Percentiles rank a stretch among this genome's conserved stretches.
Conservation (phyloP, 805 yeast species). For the Scheffersomyces spartinae region DNA sequence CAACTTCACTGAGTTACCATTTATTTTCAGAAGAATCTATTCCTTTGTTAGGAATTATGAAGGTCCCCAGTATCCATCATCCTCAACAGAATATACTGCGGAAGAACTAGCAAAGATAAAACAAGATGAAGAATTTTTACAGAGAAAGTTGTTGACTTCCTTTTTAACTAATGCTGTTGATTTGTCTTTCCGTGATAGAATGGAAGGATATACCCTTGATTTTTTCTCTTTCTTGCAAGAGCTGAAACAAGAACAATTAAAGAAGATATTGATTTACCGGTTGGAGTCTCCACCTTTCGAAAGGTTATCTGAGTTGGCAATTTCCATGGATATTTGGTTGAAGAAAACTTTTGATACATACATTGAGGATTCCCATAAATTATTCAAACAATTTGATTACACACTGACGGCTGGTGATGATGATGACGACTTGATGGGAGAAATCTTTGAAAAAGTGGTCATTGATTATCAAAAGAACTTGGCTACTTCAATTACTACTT, state of each 20-base stretch:
- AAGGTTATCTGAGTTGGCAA: too few relatives aligned
- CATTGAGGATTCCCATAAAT: slow-evolving; percentile 23
- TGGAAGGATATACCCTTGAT: slow-evolving; percentile 14
- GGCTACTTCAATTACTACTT: slow-evolving; percentile 13
- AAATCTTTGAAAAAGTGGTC: slow-evolving; percentile 28
- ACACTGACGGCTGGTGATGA: slow-evolving; percentile 4
- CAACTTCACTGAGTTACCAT: too few relatives aligned
- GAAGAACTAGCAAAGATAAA: slow-evolving; percentile 26
- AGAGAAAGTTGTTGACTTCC: slow-evolving; percentile 53
- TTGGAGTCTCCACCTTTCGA: too few relatives aligned
- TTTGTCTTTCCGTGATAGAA: slow-evolving; percentile 7
- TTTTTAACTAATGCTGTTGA: slow-evolving; percentile 45
- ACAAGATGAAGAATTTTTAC: slow-evolving; percentile 51
- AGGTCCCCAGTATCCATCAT: slow-evolving; percentile 33
- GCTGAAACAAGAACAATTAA: slow-evolving; percentile 2
- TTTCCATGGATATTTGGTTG: slow-evolving; percentile 57
- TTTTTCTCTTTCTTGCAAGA: slow-evolving; percentile 12
- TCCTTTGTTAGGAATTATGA: slow-evolving; percentile 42
- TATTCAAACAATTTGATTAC: slow-evolving; percentile 26
- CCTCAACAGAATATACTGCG: slow-evolving; percentile 29
- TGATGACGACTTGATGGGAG: slow-evolving; percentile 18
- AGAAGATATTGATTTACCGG: slow-evolving; percentile 2
- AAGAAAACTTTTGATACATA: slow-evolving; percentile 23
- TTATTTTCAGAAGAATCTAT: slow-evolving; percentile 48
- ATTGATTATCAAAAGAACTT: slow-evolving; percentile 29